These are phyloP conservation scores for Lignosus rhinocerotis DNA, from an alignment of 1,284 basidiomycete species.

Conservation along the genomic window DNA sequence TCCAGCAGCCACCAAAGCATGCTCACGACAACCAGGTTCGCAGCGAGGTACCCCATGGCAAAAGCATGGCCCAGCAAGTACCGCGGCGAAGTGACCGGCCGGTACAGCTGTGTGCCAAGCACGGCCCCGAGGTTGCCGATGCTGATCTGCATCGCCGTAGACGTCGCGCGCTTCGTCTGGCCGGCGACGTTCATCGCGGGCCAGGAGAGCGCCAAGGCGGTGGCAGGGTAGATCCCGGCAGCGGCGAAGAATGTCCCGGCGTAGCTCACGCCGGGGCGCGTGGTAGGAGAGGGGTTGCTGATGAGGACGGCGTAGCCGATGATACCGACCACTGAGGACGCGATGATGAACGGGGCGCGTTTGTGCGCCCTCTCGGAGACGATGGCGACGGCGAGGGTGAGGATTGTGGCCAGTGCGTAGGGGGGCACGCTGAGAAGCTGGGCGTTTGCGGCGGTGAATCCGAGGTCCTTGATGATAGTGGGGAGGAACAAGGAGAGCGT, in stretches of 20 bases:
- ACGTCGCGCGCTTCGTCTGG: slow-evolving; percentile 69
- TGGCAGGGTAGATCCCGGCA: slow-evolving; percentile 45
- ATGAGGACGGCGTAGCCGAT: slow-evolving; percentile 66
- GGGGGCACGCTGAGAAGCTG: slow-evolving; percentile 62
- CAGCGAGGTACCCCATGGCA: slow-evolving; percentile 57
- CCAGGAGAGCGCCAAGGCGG: slow-evolving; percentile 49
- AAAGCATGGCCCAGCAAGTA: slow-evolving; percentile 63
- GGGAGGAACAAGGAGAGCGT: slow-evolving; percentile 39
- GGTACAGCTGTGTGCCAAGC: slow-evolving; percentile 56
- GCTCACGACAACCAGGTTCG: slow-evolving; percentile 47
- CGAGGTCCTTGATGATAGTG: slow-evolving; percentile 42
- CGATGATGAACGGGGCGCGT: slow-evolving; percentile 61
- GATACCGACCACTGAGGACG: slow-evolving; percentile 52
- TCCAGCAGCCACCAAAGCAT: slow-evolving; percentile 54
- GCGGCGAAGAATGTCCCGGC: slow-evolving; percentile 22
- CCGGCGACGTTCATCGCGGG: slow-evolving; percentile 73
- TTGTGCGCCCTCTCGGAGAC: slow-evolving; percentile 30
- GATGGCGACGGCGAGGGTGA: slow-evolving; percentile 30
- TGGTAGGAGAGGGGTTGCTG: slow-evolving; percentile 39
- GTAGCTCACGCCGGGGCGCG: slow-evolving; percentile 3
- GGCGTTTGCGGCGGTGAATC: slow-evolving; percentile 45
- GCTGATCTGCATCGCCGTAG: slow-evolving; percentile 66
- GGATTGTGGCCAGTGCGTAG: slow-evolving; percentile 42
- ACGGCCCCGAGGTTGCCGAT: slow-evolving; percentile 69
- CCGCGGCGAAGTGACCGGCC: slow-evolving; percentile 47